phyloP scores from a whole-genome alignment of 495 filamentous ascomycete genomes.

The Talaromyces borbonicus region DNA sequence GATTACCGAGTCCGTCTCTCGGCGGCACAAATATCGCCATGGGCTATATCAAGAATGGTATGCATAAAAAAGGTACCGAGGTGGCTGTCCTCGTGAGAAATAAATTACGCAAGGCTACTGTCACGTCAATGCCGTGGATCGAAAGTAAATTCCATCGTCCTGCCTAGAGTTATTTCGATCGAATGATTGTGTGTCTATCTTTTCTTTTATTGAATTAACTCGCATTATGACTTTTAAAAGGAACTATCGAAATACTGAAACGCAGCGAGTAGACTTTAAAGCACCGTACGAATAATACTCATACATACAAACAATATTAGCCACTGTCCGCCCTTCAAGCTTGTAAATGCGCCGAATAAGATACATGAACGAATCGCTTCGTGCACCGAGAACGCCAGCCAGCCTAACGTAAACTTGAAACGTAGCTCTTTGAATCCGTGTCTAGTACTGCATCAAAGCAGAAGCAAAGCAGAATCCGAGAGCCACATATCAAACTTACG shows the following conservation, averaged over 20 bases:
- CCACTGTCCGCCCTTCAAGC: background rate
- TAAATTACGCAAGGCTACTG: constrained; percentile 65
- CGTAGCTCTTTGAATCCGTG: background rate
- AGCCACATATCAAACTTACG: no score
- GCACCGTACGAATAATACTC: constrained; percentile 3
- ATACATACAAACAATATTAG: constrained; percentile 8
- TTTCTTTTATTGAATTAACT: no score
- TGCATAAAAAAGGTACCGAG: constrained; percentile 81
- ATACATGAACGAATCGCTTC: constrained; percentile 6
- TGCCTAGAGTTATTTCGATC: background rate
- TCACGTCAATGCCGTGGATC: constrained; percentile 93
- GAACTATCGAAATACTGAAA: no score
- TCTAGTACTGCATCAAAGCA: no score
- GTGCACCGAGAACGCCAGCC: background rate
- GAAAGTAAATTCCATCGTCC: constrained; percentile 62
- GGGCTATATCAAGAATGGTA: constrained; percentile 78
- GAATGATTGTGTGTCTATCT: constrained; percentile 2
- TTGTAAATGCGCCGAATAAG: background rate
- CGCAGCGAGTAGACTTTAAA: no score
- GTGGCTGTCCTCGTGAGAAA: constrained; percentile 73
- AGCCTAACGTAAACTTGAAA: background rate
- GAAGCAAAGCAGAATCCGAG: no score
- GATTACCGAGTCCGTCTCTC: constrained; percentile 77
- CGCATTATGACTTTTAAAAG: no score
- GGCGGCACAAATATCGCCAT: constrained; percentile 87